Evolutionary conservation across 257 asterid species (phyloP).

Genomic region (Solanum habrochaites): DNA sequence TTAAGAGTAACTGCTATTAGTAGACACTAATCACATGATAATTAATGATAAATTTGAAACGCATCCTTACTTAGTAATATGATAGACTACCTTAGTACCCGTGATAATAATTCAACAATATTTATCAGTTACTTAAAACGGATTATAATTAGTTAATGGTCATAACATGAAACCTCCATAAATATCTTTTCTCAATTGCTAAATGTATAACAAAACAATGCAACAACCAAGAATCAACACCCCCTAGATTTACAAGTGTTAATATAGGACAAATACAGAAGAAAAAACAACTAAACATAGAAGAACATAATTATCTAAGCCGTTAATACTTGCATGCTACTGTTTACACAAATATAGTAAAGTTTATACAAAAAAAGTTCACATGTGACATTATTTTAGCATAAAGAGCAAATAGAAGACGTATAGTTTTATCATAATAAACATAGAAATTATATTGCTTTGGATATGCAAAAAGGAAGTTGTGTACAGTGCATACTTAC

Average conservation of each 20-base stretch:
- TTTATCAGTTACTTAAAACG: neutral
- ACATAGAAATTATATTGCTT: neutral
- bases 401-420: neutral
- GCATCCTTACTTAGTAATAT: neutral
- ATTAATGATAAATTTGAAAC: neutral
- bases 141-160: neutral
- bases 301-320: neutral
- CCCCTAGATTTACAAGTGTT: neutral
- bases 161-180: no score
- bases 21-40: neutral
- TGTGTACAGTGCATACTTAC: constrained; percentile 5
- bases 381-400: neutral
- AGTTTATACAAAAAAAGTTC: neutral
- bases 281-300: neutral
- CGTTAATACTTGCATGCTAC: neutral
- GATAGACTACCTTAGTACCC: neutral
- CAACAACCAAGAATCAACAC: no score
- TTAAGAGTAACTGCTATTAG: neutral
- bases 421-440: neutral
- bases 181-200: neutral
- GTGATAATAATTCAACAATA: neutral
- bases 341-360: neutral
- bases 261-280: neutral
- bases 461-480: neutral
- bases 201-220: neutral